phyloP scores from a whole-genome alignment of 345 rosid genomes.

The Dipteronia dyeriana region DNA sequence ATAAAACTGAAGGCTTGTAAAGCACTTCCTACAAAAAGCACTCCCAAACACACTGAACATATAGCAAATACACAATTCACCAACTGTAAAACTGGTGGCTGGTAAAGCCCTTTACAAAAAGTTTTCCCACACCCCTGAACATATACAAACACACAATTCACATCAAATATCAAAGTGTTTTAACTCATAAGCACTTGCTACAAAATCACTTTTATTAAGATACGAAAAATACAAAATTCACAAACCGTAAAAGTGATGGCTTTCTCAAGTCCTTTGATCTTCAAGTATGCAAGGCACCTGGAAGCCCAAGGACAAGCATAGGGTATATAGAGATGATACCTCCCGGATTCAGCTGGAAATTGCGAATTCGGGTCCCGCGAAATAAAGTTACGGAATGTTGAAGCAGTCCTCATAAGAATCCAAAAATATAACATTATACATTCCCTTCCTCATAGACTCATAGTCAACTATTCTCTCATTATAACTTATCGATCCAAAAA shows the following conservation, averaged over 20 bases:
- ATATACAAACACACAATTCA: not conserved
- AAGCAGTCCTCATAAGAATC: slow-evolving; percentile 71
- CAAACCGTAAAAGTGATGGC: slow-evolving; percentile 78
- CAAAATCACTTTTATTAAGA: not conserved
- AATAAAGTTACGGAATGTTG: slow-evolving; percentile 75
- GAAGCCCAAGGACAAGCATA: slow-evolving; percentile 99
- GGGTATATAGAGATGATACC: slow-evolving; percentile 91
- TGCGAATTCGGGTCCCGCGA: slow-evolving; percentile 59
- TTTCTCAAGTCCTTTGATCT: slow-evolving; percentile 80
- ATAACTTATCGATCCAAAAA: no score
- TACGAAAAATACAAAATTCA: slow-evolving; percentile 5
- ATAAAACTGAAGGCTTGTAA: not conserved
- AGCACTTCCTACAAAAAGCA: not conserved
- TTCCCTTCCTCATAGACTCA: no score
- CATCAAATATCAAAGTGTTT: no score
- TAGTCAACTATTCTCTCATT: no score
- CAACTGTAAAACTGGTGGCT: not conserved
- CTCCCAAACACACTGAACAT: not conserved
- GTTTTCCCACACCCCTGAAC: not conserved
- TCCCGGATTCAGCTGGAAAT: slow-evolving; percentile 78
- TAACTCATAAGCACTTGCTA: not conserved
- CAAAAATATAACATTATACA: no score
- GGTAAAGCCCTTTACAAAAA: no score
- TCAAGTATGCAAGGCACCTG: slow-evolving; percentile 78
- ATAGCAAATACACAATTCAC: not conserved